phyloP scores from a whole-genome alignment of 2,329 filamentous ascomycete species.

The Epichloe sibirici region DNA sequence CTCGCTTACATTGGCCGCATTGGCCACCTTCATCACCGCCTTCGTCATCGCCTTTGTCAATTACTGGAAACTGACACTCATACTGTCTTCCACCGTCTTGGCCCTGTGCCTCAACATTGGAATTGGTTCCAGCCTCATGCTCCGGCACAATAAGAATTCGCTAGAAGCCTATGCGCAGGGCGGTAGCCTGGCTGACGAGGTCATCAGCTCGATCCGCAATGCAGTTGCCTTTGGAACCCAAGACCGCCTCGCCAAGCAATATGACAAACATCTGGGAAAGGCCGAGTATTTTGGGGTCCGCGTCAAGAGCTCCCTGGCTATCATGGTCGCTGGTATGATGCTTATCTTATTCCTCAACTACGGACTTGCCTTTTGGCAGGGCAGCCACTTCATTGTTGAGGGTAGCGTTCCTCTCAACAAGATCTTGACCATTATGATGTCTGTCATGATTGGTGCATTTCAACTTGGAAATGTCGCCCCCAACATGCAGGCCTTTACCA shows the following conservation, averaged over 20 bases:
- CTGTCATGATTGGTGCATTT: slow-evolving; percentile 88
- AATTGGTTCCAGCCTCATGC: slow-evolving; percentile 57
- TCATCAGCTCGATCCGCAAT: slow-evolving; percentile 86
- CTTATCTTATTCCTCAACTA: slow-evolving; percentile 77
- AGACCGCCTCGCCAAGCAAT: slow-evolving; percentile 77
- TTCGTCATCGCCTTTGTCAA: slow-evolving; percentile 85
- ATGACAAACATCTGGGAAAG: slow-evolving; percentile 59
- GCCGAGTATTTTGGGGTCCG: slow-evolving; percentile 69
- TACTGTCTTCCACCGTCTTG: slow-evolving; percentile 69
- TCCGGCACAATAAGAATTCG: slow-evolving; percentile 69
- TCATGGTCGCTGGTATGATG: slow-evolving; percentile 80
- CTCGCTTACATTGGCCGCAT: slow-evolving; percentile 59
- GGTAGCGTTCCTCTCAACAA: slow-evolving; percentile 54
- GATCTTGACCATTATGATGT: slow-evolving; percentile 76
- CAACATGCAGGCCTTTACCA: slow-evolving; percentile 76
- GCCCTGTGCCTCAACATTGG: slow-evolving; percentile 72
- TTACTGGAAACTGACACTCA: slow-evolving; percentile 87
- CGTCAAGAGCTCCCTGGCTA: slow-evolving; percentile 57
- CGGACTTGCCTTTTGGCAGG: slow-evolving; percentile 80
- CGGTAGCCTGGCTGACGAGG: slow-evolving; percentile 84
- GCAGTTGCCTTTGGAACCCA: slow-evolving; percentile 89
- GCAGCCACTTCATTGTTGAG: slow-evolving; percentile 59
- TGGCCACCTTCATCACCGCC: slow-evolving; percentile 75
- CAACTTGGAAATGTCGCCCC: slow-evolving; percentile 79
- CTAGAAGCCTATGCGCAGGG: slow-evolving; percentile 72